Base-by-base conservation (phyloP, 441 rosid genomes). In the Metrosideros polymorpha region DNA sequence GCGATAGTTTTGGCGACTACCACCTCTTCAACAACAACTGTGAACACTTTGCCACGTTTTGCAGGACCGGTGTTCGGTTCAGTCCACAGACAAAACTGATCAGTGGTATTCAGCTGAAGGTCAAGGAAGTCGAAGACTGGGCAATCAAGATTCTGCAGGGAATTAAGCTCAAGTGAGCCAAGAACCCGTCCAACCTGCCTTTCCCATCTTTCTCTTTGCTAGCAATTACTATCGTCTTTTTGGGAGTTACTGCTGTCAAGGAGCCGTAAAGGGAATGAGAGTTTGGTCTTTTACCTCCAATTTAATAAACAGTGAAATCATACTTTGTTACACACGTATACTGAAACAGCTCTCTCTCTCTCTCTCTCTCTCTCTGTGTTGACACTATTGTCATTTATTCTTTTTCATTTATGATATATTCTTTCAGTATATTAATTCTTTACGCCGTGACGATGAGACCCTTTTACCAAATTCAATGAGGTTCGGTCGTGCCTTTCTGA, bases 191-290 rank as follows among this genome's bases (percentile, higher is more conserved):
- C 45, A 35, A 5, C 77, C 0, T 35, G 47, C 47, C n/a, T 19
- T 9, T 1, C 7, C 47, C 15, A 5, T 66, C 15, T 0, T 7
- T 0, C 12, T 39, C n/a, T 4, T 42, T 0, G 45, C 45, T 1
- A 19, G 15, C 45, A 19, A 66, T 66, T 7, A 9, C 35, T 9
- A 18, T 19, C 7, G 45, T 22, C 7, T 35, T 32, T 19, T 35
- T 19, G 0, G 18, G 77, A 30, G 42, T 61, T 30, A 17, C 0
- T 17, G 12, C 17, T 30, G 75, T 61, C 10, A 7, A 30, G 24
- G 24, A 61, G 6, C 24, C 9, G 42, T 30, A 61, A 4, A 7
- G 17, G 24, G 42, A 61, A 3, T 3, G 39, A 17, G 75, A 3
- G 12, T 15, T 12, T 1, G 5, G 35, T 18, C 9, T 30, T 32